These are phyloP conservation scores for Erodium trifolium DNA, from an alignment of 441 rosid species.

Conservation along the genomic window DNA sequence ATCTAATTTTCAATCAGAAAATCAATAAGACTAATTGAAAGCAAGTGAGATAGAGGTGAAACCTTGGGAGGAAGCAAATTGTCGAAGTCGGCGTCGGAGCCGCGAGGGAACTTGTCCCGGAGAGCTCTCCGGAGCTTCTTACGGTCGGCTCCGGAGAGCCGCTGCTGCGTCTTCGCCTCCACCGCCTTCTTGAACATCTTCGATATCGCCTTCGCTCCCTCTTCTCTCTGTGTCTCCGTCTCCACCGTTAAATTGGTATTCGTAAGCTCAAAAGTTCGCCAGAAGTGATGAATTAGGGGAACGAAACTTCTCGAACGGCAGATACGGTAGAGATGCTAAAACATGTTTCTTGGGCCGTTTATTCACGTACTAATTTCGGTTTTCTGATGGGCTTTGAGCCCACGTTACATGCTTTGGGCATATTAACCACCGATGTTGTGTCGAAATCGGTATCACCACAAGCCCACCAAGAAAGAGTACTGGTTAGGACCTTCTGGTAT, in stretches of 20 bases:
- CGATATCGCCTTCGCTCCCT: conserved; percentile 3
- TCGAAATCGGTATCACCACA: no score
- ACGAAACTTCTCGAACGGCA: no score
- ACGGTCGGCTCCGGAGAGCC: conserved; percentile 90
- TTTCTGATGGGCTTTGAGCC: no score
- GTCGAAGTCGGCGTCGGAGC: conserved; percentile 67
- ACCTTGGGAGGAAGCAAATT: conserved; percentile 77
- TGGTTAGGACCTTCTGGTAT: no score
- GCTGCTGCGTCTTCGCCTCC: conserved; percentile 80
- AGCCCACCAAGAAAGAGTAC: no score
- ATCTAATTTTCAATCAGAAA: neutral
- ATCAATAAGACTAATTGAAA: neutral
- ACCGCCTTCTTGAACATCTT: conserved; percentile 84
- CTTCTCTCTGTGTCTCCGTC: neutral
- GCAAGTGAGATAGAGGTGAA: neutral
- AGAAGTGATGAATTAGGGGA: neutral
- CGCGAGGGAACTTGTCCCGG: conserved; percentile 52
- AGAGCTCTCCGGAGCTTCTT: conserved; percentile 71
- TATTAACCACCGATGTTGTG: no score
- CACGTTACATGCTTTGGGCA: no score
- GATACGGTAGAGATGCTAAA: no score
- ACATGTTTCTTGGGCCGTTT: no score
- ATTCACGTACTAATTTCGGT: no score
- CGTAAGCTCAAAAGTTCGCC: no score
- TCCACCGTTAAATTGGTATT: neutral